phyloP scores from a whole-genome alignment of 768 basidiomycete genomes.

The Rhodotorula toruloides region DNA sequence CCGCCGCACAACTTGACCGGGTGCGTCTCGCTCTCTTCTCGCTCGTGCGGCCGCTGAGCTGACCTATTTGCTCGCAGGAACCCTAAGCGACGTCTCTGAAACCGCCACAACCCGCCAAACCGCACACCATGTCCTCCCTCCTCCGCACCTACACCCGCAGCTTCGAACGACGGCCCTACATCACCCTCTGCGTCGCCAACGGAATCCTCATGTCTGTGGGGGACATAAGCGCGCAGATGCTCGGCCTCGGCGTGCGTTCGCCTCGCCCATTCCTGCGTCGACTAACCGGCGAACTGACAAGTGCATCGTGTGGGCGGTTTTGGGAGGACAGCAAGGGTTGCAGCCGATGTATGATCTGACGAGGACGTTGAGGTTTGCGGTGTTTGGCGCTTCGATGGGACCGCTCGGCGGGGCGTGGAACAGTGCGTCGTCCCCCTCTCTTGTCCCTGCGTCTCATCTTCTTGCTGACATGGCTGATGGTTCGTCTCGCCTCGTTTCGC shows the following conservation, averaged over 20 bases:
- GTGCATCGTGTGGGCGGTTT: no score
- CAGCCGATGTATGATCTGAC: constrained; percentile 17
- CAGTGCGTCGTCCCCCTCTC: constrained; percentile 14
- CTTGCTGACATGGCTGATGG: not conserved
- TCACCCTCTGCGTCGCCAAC: constrained; percentile 31
- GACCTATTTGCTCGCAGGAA: no score
- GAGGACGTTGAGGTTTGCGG: constrained; percentile 22
- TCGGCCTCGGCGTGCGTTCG: constrained; percentile 17
- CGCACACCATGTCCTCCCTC: constrained; percentile 14
- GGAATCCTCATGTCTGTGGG: constrained; percentile 19
- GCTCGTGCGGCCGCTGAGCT: no score
- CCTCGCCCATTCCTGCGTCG: not conserved
- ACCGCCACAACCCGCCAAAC: no score
- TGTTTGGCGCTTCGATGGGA: constrained; percentile 39
- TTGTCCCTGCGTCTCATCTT: not conserved
- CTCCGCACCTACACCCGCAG: constrained; percentile 22
- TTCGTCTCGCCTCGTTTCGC: no score
- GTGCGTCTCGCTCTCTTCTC: no score
- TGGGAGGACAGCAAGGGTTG: no score
- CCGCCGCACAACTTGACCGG: no score
- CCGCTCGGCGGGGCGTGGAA: constrained; percentile 39
- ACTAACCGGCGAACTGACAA: no score
- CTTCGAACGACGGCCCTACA: constrained; percentile 29
- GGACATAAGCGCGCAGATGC: constrained; percentile 25
- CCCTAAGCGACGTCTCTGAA: no score